Evolutionary conservation across 1,139 yeast species (phyloP).

Genomic region (Debaryomyces fabryi): DNA sequence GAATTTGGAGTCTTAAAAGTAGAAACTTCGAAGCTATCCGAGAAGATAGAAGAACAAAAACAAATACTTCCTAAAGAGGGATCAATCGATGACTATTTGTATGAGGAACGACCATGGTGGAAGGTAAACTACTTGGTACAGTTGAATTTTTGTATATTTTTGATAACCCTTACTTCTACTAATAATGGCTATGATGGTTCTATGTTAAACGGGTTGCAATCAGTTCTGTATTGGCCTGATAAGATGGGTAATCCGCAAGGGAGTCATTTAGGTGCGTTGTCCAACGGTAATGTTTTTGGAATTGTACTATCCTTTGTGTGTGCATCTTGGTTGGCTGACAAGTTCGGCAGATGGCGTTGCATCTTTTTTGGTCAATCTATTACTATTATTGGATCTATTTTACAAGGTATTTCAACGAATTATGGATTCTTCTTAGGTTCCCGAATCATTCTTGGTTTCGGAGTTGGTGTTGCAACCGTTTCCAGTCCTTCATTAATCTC

Average conservation of each 20-base stretch:
- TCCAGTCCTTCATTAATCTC: constrained; percentile 45
- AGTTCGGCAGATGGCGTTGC: constrained; percentile 37
- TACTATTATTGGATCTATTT: constrained; percentile 38
- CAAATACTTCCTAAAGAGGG: too few relatives aligned
- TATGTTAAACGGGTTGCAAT: constrained; percentile 1
- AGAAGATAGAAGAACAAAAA: too few relatives aligned
- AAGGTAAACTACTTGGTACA: neutral
- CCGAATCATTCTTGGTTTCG: constrained; percentile 45
- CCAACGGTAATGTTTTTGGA: constrained; percentile 37
- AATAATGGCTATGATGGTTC: constrained; percentile 3
- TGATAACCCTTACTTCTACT: neutral
- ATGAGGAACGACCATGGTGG: neutral
- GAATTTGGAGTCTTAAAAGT: too few relatives aligned
- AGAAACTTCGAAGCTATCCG: too few relatives aligned
- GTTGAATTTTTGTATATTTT: neutral
- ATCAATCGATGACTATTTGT: too few relatives aligned
- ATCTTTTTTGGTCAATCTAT: constrained; percentile 30
- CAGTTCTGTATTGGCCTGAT: neutral
- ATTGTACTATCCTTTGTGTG: constrained; percentile 21
- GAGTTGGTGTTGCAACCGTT: constrained; percentile 38
- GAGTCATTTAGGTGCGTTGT: constrained; percentile 28
- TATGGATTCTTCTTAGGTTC: constrained; percentile 41
- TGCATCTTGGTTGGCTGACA: constrained; percentile 28
- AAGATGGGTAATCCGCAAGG: neutral
- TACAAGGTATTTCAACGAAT: constrained; percentile 46